Conservation (phyloP, 106 monocot genomes). For the Dioscorea alata region DNA sequence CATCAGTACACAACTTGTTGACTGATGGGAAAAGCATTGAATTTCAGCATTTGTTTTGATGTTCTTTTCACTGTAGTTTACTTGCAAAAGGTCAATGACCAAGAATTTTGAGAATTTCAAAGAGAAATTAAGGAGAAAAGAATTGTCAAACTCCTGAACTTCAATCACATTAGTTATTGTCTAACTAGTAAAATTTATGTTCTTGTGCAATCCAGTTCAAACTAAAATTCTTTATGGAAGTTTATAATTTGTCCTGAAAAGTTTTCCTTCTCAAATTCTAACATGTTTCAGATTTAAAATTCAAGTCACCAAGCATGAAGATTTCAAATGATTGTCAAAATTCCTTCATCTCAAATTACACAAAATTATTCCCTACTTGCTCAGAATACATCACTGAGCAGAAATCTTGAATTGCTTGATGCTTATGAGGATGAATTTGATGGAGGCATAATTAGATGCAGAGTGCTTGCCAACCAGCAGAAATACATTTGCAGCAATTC, state of each 20-base stretch:
- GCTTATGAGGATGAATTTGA: slow-evolving; percentile 75
- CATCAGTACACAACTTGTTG: no score
- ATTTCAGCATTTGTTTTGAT: no score
- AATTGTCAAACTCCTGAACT: background rate
- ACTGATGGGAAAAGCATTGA: no score
- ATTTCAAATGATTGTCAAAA: slow-evolving; percentile 12
- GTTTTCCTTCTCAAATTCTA: no score
- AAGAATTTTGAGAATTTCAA: background rate
- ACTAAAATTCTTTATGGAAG: no score
- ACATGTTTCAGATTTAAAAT: slow-evolving; percentile 18
- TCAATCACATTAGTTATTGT: no score
- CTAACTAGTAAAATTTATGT: background rate
- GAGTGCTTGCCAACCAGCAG: slow-evolving; percentile 49
- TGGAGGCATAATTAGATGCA: slow-evolving; percentile 53
- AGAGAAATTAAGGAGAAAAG: background rate
- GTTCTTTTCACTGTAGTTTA: no score
- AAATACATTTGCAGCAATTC: slow-evolving; percentile 41
- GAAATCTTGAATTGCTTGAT: slow-evolving; percentile 39
- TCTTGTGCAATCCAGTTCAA: background rate
- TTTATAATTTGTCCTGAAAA: no score
- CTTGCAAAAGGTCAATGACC: no score
- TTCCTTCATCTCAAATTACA: background rate
- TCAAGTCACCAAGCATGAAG: slow-evolving; percentile 8
- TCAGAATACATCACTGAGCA: slow-evolving; percentile 20
- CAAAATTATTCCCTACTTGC: background rate